Evolutionary conservation across 768 basidiomycete species (phyloP).

Genomic region (Pleurotus tuber-regium): DNA sequence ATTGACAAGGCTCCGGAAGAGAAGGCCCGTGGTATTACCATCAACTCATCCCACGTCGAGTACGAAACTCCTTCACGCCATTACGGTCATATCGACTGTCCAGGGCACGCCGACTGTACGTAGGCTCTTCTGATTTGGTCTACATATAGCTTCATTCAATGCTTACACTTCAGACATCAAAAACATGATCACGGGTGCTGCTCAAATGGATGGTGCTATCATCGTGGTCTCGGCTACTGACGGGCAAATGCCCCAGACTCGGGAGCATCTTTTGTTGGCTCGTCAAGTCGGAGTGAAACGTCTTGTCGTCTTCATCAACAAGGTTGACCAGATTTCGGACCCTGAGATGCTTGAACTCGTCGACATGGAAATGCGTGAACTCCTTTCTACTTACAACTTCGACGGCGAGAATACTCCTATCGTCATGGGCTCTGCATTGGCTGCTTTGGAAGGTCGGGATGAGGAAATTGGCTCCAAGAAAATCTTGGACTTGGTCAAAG

Average conservation of each 20-base stretch:
- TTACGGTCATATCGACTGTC: constrained; percentile 98
- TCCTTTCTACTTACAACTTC: constrained; percentile 87
- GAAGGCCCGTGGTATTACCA: constrained; percentile 99
- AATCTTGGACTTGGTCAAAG: constrained; percentile 76
- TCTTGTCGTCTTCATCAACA: constrained; percentile 99
- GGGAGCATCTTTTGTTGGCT: constrained; percentile 95
- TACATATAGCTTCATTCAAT: constrained; percentile 10
- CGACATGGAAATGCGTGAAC: constrained; percentile 99
- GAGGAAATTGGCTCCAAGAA: constrained; percentile 77
- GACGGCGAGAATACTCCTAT: constrained; percentile 99
- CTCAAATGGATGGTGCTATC: constrained; percentile 96
- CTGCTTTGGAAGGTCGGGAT: constrained; percentile 87
- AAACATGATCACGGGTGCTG: constrained; percentile 99
- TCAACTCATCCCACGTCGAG: constrained; percentile 98
- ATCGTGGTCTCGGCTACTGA: constrained; percentile 98
- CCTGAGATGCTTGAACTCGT: constrained; percentile 99
- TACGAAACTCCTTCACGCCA: constrained; percentile 90
- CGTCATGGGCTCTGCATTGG: constrained; percentile 94
- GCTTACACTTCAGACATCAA: constrained; percentile 65
- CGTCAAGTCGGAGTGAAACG: constrained; percentile 98
- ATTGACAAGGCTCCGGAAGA: constrained; percentile 99
- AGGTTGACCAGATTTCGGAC: constrained; percentile 95
- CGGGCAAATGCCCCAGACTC: constrained; percentile 99
- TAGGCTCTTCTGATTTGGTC: constrained; percentile 24
- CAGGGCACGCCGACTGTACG: constrained; percentile 90